These are phyloP conservation scores for Fomitopsis betulina DNA, from an alignment of 1,284 basidiomycete genomes.

Conservation along the genomic window DNA sequence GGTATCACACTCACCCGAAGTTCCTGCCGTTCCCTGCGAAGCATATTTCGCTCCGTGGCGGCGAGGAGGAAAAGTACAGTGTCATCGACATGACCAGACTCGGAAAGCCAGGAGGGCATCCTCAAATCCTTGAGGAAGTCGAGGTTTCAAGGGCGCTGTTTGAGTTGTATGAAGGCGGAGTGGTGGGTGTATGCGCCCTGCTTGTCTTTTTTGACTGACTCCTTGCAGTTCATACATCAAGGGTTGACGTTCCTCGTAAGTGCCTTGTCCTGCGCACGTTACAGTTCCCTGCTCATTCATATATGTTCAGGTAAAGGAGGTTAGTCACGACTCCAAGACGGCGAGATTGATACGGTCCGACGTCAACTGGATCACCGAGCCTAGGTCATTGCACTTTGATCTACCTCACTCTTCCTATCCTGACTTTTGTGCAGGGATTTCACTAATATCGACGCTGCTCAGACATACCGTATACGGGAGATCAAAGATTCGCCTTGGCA, in stretches of 20 bases:
- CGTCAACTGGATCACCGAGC: slow-evolving; percentile 82
- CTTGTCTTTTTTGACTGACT: background rate
- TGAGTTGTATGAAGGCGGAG: slow-evolving; percentile 78
- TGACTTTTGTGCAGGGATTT: slow-evolving; percentile 50
- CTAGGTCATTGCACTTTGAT: slow-evolving; percentile 46
- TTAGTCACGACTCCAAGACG: slow-evolving; percentile 76
- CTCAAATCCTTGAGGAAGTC: slow-evolving; percentile 77
- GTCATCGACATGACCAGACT: slow-evolving; percentile 63
- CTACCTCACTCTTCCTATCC: background rate
- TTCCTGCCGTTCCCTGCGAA: slow-evolving; percentile 75
- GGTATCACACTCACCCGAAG: slow-evolving; percentile 80
- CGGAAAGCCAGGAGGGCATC: slow-evolving; percentile 31
- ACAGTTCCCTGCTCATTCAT: background rate
- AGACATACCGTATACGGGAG: slow-evolving; percentile 74
- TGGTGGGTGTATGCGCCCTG: slow-evolving; percentile 39
- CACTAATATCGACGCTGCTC: slow-evolving; percentile 75
- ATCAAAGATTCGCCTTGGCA: slow-evolving; percentile 54
- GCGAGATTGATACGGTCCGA: slow-evolving; percentile 71
- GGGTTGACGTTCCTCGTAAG: slow-evolving; percentile 70
- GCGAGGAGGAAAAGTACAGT: slow-evolving; percentile 75
- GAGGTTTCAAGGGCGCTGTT: slow-evolving; percentile 84
- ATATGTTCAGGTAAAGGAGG: slow-evolving; percentile 60
- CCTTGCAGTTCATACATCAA: slow-evolving; percentile 72
- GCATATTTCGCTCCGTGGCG: slow-evolving; percentile 73
- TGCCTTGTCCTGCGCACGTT: background rate